These are phyloP conservation scores for Candida glucosophila DNA, from an alignment of 1,139 yeast genomes.

Conservation along the genomic window DNA sequence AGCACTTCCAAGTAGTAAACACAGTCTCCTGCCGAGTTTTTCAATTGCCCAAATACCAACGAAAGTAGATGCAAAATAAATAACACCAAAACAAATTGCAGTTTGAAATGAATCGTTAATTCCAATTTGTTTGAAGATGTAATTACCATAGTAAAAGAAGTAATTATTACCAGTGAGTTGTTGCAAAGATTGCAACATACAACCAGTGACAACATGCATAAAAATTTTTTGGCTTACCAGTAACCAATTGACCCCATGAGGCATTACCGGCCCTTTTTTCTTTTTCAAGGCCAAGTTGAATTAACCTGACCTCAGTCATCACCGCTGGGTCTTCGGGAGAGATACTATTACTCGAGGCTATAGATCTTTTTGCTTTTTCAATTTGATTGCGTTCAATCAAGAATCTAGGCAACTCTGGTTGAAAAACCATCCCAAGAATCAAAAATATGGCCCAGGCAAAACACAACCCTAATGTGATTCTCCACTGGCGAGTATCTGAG, in stretches of 20 bases:
- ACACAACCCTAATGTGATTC: conserved; percentile 55
- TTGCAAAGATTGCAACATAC: conserved; percentile 58
- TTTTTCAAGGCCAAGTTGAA: conserved; percentile 56
- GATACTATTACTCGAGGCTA: conserved; percentile 56
- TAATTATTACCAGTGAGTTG: conserved; percentile 77
- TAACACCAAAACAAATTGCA: conserved; percentile 66
- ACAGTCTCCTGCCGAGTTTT: conserved; percentile 61
- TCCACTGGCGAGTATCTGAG: conserved; percentile 48
- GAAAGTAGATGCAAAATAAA: conserved; percentile 68
- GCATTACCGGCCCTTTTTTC: conserved; percentile 60
- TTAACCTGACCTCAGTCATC: conserved; percentile 47
- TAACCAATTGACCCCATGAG: conserved; percentile 55
- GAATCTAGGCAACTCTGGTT: conserved; percentile 63
- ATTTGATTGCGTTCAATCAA: conserved; percentile 29
- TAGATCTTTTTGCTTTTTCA: conserved; percentile 39
- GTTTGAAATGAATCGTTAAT: conserved; percentile 65
- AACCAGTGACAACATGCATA: conserved; percentile 55
- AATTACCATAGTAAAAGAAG: conserved; percentile 77
- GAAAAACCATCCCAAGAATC: conserved; percentile 42
- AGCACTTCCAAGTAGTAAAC: conserved; percentile 43
- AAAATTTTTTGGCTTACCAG: conserved; percentile 59
- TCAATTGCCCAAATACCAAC: conserved; percentile 59
- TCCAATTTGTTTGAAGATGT: conserved; percentile 70
- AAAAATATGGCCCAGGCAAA: conserved; percentile 52
- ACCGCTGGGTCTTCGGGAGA: conserved; percentile 50